Conservation (phyloP, 371 early-diverging fungal species). For the Entomophthora muscae region DNA sequence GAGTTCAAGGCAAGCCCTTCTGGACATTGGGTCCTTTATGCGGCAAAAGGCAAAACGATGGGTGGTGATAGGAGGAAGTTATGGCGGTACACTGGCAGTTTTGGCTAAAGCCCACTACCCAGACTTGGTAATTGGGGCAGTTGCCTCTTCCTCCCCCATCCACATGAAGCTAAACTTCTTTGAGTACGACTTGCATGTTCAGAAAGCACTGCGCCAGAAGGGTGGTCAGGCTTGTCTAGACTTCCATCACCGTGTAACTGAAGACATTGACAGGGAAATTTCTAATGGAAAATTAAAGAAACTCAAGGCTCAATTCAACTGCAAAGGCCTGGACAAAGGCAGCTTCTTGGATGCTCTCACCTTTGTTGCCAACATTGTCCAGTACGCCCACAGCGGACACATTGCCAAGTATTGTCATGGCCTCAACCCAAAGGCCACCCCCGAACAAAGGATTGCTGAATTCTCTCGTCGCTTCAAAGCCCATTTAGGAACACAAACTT, state of each 20-base stretch:
- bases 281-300: neutral
- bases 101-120: slow-evolving; percentile 51
- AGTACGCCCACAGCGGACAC: neutral
- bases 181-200: slow-evolving; percentile 32
- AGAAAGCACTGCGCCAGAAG: slow-evolving; percentile 14
- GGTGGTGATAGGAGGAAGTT: slow-evolving; percentile 52
- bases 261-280: neutral
- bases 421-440: neutral
- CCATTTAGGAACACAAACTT: neutral
- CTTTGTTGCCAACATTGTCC: neutral
- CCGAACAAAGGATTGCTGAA: neutral
- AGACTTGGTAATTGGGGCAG: slow-evolving; percentile 40
- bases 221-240: neutral
- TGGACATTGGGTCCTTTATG: slow-evolving; percentile 41
- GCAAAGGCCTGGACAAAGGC: too few species aligned
- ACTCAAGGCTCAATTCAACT: neutral
- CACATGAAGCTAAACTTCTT: slow-evolving; percentile 32
- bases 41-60: slow-evolving; percentile 29
- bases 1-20: slow-evolving; percentile 34
- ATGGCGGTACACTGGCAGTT: slow-evolving; percentile 47
- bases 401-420: neutral
- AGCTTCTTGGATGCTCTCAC: neutral
- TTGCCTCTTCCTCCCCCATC: slow-evolving; percentile 55
- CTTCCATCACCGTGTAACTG: neutral
- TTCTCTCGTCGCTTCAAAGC: neutral